These are phyloP conservation scores for Aspergillus ustus DNA, from an alignment of 2,329 filamentous ascomycete genomes.

Conservation along the genomic window DNA sequence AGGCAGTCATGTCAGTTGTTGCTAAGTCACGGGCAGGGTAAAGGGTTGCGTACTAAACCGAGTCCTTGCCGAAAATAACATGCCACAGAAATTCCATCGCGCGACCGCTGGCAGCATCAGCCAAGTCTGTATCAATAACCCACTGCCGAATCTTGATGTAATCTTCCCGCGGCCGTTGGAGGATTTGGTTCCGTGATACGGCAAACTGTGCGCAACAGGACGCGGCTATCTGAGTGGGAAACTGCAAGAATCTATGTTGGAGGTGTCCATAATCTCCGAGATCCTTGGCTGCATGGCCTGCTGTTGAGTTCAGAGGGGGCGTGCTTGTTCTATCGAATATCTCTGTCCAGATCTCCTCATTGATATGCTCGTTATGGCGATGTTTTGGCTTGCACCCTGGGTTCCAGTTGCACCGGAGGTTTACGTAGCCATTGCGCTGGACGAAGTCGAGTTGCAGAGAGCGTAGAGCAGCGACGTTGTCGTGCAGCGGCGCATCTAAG, in stretches of 20 bases:
- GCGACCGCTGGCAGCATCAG: constrained; percentile 61
- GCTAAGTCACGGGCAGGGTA: background rate
- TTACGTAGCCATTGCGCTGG: constrained; percentile 61
- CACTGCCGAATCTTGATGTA: constrained; percentile 64
- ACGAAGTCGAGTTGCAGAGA: constrained; percentile 56
- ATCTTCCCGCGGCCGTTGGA: constrained; percentile 53
- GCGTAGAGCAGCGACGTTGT: constrained; percentile 57
- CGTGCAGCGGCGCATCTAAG: constrained; percentile 61
- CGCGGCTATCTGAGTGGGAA: constrained; percentile 58
- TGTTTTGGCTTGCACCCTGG: constrained; percentile 55
- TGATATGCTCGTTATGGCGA: constrained; percentile 42
- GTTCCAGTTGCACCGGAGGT: constrained; percentile 64
- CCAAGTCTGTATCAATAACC: constrained; percentile 61
- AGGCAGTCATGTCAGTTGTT: constrained; percentile 9
- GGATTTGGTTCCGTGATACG: constrained; percentile 59
- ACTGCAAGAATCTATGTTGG: constrained; percentile 34
- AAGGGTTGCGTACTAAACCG: constrained; percentile 42
- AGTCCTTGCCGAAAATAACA: constrained; percentile 53
- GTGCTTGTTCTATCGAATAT: constrained; percentile 47
- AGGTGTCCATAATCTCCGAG: background rate
- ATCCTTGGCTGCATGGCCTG: constrained; percentile 8
- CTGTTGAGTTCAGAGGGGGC: constrained; percentile 35
- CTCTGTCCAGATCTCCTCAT: constrained; percentile 42
- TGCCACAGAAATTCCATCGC: constrained; percentile 71
- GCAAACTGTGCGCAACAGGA: constrained; percentile 72